Conservation (phyloP, 2,329 filamentous ascomycete genomes). For the Calonectria crousiana region DNA sequence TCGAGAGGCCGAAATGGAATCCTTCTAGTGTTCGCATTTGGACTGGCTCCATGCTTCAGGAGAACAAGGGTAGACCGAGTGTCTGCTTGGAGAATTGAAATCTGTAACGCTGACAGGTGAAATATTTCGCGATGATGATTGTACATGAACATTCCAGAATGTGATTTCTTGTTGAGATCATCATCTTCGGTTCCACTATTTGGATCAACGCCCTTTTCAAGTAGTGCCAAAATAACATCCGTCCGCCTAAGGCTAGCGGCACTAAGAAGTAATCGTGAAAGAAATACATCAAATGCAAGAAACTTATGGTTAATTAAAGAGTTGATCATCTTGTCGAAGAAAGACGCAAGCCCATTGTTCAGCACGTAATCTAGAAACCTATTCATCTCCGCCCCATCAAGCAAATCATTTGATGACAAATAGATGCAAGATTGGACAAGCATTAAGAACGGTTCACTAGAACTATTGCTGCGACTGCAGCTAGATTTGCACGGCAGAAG, state of each 20-base stretch:
- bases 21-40: not conserved
- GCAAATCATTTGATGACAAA: not conserved
- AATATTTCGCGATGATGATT: rapidly evolving
- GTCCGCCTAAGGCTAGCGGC: not conserved
- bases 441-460: not conserved
- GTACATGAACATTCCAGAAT: not conserved
- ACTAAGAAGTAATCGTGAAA: not conserved
- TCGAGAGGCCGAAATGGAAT: not conserved
- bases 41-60: not conserved
- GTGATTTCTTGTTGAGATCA: too few species aligned
- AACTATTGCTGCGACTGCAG: not conserved
- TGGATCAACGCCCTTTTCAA: not conserved
- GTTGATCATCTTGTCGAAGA: not conserved
- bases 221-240: not conserved
- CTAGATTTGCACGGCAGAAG: not conserved
- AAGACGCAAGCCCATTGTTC: not conserved
- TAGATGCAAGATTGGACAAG: not conserved
- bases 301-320: not conserved
- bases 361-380: not conserved
- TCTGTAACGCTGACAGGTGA: not conserved
- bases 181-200: not conserved
- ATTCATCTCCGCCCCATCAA: not conserved
- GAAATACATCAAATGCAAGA: not conserved
- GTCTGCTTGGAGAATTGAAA: not conserved
- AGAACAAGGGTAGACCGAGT: not conserved